These are phyloP conservation scores for Trichomonas tenax DNA, from an alignment of 208 protist genomes.

Conservation along the genomic window DNA sequence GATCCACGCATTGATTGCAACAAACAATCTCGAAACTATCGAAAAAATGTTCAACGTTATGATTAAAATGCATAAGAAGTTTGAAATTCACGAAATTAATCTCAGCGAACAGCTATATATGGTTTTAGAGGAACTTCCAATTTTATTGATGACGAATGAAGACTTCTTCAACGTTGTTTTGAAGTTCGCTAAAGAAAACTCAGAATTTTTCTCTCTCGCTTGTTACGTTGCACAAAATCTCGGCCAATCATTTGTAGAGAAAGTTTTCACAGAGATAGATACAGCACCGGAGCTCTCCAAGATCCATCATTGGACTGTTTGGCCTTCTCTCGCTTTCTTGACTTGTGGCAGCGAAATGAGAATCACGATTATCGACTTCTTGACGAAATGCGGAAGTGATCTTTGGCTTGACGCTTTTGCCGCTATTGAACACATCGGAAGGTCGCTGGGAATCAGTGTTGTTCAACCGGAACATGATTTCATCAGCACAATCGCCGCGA, in stretches of 20 bases:
- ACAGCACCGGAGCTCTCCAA: background rate
- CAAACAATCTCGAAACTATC: background rate
- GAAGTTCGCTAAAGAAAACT: background rate
- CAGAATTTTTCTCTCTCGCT: background rate
- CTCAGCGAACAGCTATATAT: background rate
- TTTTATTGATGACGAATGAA: background rate
- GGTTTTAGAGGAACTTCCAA: background rate
- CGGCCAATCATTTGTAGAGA: background rate
- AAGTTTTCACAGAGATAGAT: background rate
- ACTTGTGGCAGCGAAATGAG: background rate
- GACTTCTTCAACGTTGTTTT: background rate
- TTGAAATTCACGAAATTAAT: background rate
- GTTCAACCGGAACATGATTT: background rate
- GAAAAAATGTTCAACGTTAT: background rate
- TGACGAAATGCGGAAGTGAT: background rate
- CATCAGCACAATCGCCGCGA: background rate
- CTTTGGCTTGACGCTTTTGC: background rate
- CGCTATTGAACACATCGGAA: background rate
- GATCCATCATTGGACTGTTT: background rate
- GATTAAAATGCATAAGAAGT: background rate
- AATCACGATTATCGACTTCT: background rate
- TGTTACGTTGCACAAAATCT: background rate
- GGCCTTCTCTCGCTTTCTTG: background rate
- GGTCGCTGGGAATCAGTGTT: background rate
- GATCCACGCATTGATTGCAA: background rate